Evolutionary conservation across 768 basidiomycete genomes (phyloP), one percentile per base, ranked within the genome.

Genomic region (Tubosaeta sp.): DNA sequence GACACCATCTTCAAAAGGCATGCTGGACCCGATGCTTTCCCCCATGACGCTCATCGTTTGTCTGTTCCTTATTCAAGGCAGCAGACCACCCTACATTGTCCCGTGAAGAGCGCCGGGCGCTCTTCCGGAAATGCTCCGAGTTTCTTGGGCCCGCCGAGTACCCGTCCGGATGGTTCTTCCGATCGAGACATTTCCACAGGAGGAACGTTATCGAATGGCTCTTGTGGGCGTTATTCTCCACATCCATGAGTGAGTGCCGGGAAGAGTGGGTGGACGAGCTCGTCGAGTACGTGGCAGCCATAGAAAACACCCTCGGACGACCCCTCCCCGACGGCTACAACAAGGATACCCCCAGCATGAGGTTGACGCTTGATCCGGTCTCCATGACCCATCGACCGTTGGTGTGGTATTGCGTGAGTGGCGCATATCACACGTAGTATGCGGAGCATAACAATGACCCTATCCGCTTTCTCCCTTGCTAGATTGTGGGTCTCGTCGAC

Each of bases 181-280:
- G 68, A 5, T 44, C 66, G 2, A 50, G 0, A 10, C 57, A 43
- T 9, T 60, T 80, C 47, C 72, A 69, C 46, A 74, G 74, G 17
- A 72, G 77, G 16, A 83, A 86, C 53, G 65, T 78, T 37, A 43
- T 71, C 6, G 81, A 84, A 43, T 86, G 84, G 84, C 62, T 86
- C n/a, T 70, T 82, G 6, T 86, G 83, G 83, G 79, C 82, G 0
- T 54, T 86, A 22, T 86, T 84, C 61, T 76, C 76, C 1, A 65
- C 71, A 4, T 66, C 74, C 6, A 60, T 66, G 27, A 60, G 68
- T 5, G 60, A 68, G 10, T 43, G 56, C 5, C 48, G 56, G 19
- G 54, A 69, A 16, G 74, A 72, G 34, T 80, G 79, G 75, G 60
- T 67, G 13, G 79, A 79, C 3, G 84, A 85, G 60, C 58, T 85